Base-by-base conservation (phyloP, 257 asterid genomes). In the Ocimum tenuiflorum region DNA sequence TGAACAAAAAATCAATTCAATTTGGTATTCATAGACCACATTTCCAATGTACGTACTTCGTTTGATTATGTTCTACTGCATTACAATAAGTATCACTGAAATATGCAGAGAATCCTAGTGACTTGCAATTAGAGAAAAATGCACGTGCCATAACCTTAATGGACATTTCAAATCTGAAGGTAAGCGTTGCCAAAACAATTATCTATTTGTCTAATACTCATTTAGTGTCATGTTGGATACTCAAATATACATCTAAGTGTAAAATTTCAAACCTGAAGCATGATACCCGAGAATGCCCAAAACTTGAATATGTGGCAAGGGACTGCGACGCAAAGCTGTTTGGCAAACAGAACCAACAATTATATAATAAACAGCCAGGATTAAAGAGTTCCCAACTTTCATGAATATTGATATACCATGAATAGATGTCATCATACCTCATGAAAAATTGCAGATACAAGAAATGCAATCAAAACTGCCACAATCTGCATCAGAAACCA, bases 241-340 rank as follows among this genome's bases (percentile, higher is more conserved):
- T 22, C n/a, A 66, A 54, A 23, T 15, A n/a, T 4, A 46, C 67
- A 29, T n/a, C 29, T 24, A 7, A 7, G 29, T 24, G 63, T 22
- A 59, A 51, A 59, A 65, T 46, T 24, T 35, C 47, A 35, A 77
- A 91, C 99, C 99, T 94, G 99, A 79, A 90, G 75, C 97, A 94
- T 79, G 70, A 94, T 88, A 60, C 96, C 97, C 24, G 84, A 68
- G 75, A 88, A 94, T 33, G 97, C 97, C 99, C 99, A 94, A 51
- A 86, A 81, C 87, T 85, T 94, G 88, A 90, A 90, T 61, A 90
- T 85, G 76, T 85, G 99, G 81, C 96, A 94, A 50, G 99, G 99
- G 61, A 94, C 97, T 19, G 97, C 99, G 68, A 94, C 73, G 14
- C 97, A 94, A 58, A 94, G 72, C 99, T 94, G 91, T 76, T 60